Evolutionary conservation across 805 yeast genomes (phyloP).

Genomic region (Kluyveromyces siamensis): DNA sequence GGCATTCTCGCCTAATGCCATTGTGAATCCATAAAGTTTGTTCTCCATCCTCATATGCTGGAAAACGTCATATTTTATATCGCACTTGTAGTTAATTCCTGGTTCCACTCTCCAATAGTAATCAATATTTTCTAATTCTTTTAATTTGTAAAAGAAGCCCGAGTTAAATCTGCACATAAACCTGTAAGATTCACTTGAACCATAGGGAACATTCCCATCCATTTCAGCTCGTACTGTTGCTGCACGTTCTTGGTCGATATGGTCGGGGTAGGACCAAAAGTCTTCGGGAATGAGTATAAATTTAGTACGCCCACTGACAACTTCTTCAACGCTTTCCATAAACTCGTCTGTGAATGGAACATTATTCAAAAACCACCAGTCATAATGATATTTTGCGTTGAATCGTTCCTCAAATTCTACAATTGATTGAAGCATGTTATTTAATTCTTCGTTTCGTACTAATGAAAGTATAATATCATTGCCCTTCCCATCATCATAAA

Average conservation of each 20-base stretch:
- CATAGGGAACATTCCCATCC: constrained; percentile 46
- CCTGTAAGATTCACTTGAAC: constrained; percentile 55
- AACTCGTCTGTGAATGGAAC: constrained; percentile 52
- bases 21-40: constrained; percentile 67
- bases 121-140: constrained; percentile 48
- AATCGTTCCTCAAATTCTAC: constrained; percentile 52
- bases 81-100: constrained; percentile 54
- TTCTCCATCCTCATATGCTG: constrained; percentile 58
- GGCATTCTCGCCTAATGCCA: constrained; percentile 62
- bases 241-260: constrained; percentile 41
- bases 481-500: not conserved
- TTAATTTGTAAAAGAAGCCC: constrained; percentile 53
- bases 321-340: constrained; percentile 33
- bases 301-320: constrained; percentile 34
- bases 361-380: constrained; percentile 76
- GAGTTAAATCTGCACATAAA: constrained; percentile 81
- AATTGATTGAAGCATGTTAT: constrained; percentile 43
- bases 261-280: constrained; percentile 53
- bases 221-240: constrained; percentile 33
- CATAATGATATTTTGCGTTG: constrained; percentile 64
- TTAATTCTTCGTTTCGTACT: constrained; percentile 59
- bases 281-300: constrained; percentile 36
- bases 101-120: constrained; percentile 86
- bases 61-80: constrained; percentile 68
- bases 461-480: constrained; percentile 21